These are phyloP conservation scores for Sporodiniella umbellata DNA, from an alignment of 371 early-diverging fungal genomes.

Conservation along the genomic window DNA sequence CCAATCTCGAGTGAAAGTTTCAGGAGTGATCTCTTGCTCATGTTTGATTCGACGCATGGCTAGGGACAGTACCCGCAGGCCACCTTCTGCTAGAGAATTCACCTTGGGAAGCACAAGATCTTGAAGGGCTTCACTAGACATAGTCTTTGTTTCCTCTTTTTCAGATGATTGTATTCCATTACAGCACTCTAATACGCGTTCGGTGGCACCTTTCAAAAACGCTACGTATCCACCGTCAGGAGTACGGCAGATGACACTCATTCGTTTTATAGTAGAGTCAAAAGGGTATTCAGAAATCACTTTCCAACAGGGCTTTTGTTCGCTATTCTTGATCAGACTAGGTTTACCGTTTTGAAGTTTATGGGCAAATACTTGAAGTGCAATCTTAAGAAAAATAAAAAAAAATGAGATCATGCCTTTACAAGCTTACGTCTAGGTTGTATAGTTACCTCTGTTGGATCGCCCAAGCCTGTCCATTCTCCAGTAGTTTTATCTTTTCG, in stretches of 20 bases:
- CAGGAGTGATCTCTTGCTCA: constrained; percentile 26
- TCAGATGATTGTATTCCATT: constrained; percentile 48
- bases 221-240: constrained; percentile 49
- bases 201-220: constrained; percentile 73
- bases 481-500: constrained; percentile 53
- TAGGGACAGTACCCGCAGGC: constrained; percentile 66
- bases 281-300: constrained; percentile 81
- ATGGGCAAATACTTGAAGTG: constrained; percentile 74
- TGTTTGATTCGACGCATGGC: constrained; percentile 51
- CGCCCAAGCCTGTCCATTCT: constrained; percentile 76
- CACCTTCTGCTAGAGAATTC: constrained; percentile 59
- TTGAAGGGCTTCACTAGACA: constrained; percentile 48
- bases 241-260: constrained; percentile 80
- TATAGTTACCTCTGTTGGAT: constrained; percentile 83
- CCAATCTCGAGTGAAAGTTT: constrained; percentile 52
- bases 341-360: constrained; percentile 70
- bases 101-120: constrained; percentile 52
- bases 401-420: no score
- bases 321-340: constrained; percentile 32
- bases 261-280: constrained; percentile 86
- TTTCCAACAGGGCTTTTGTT: constrained; percentile 44
- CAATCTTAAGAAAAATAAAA: constrained; percentile 25
- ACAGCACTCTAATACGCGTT: constrained; percentile 67
- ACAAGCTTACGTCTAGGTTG: no score
- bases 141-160: constrained; percentile 24